Evolutionary conservation across 106 monocot species (phyloP), one percentile per base, ranked within the genome.

Genomic region (Acorus gramineus): DNA sequence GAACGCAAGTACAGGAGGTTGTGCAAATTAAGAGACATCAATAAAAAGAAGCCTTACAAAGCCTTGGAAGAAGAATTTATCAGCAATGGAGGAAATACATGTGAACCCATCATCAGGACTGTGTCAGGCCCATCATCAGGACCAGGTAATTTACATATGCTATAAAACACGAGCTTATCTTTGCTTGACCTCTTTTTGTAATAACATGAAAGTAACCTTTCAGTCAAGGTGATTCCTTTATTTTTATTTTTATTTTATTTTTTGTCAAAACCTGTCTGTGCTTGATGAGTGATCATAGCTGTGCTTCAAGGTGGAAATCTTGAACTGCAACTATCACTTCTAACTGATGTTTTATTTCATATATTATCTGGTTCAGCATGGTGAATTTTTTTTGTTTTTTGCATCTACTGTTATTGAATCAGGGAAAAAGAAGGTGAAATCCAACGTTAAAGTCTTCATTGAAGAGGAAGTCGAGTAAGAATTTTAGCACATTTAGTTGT

Each of bases 401-500:
- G 14, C 48, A n/a, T 14, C 64, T 49, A 8, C 55, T 55, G 5
- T 48, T 9, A 45, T 49, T 44, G 50, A 60, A 76, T 42, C 63
- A 93, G 93, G 78, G 59, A 76, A 70, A 62, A n/a, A 70, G 71
- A 76, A 71, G 65, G 52, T 8, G 52, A 78, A 65, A 46, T 53
- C 53, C 65, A 12, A 67, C 71, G 45, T 42, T 9, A 69, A 67
- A 28, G 45, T 50, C 49, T 85, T 91, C 65, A 73, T 98, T 75
- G 96, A 98, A 44, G 96, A 81, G 53, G 95, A 98, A 92, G 96
- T 85, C 14, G 91, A 88, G 96, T 98, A 92, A 77, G 93, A 54
- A 46, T 12, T 0, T 8, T 6, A 46, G 44, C 42, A 6, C 46
- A 47, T 56, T 77, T 28, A 28, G 28, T 28, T 28, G 28, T 28